A percentile compares a stretch with the other conserved stretches of the same genome.
These are phyloP conservation scores for Penicillium sumatraense DNA, from an alignment of 2,329 filamentous ascomycete genomes.

Conservation along the genomic window DNA sequence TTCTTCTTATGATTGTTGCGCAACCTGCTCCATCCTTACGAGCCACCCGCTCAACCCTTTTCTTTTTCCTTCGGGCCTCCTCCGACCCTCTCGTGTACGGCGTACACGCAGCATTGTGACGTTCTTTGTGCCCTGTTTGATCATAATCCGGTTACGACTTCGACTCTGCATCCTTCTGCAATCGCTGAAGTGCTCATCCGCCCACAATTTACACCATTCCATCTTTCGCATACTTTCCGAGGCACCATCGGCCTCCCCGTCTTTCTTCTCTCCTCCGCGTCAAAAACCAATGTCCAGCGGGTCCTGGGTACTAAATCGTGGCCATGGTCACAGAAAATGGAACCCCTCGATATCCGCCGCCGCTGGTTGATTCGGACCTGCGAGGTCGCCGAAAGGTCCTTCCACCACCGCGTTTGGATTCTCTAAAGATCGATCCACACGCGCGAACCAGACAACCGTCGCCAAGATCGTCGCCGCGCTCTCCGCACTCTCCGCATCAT, in stretches of 20 bases:
- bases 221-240: background rate
- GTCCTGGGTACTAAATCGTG: constrained; percentile 42
- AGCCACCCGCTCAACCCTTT: constrained; percentile 1
- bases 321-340: constrained; percentile 52
- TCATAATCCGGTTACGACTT: background rate
- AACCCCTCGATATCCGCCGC: constrained; percentile 39
- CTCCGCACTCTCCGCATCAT: constrained; percentile 22
- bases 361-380: constrained; percentile 36
- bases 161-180: constrained; percentile 3
- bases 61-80: background rate
- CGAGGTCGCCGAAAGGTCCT: constrained; percentile 35
- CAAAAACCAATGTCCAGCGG: constrained; percentile 47
- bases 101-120: background rate
- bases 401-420: constrained; percentile 35
- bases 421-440: constrained; percentile 35
- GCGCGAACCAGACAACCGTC: constrained; percentile 22
- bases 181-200: too few relatives aligned
- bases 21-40: background rate
- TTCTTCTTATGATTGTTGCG: background rate
- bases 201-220: background rate
- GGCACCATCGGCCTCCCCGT: constrained; percentile 2
- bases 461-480: constrained; percentile 24
- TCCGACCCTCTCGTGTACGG: constrained; percentile 1
- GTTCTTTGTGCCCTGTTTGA: background rate
- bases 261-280: constrained; percentile 12